Base-by-base conservation (phyloP, 345 rosid genomes). In the Erysimum cheiranthoides region DNA sequence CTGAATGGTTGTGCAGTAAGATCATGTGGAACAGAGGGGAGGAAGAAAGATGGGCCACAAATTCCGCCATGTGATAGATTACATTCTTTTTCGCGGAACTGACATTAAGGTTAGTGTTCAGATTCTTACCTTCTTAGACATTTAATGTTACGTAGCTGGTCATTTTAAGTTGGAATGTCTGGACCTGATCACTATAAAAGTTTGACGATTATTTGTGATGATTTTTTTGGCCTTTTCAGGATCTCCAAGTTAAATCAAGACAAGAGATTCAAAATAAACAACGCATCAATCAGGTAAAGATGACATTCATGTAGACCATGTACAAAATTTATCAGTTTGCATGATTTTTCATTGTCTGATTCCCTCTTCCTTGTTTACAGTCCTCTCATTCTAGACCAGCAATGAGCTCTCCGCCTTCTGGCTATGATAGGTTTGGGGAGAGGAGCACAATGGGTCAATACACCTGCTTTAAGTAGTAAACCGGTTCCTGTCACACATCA, bases 211-310 rank as follows among this genome's bases (percentile, higher is more conserved):
- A 14, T 10, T 14, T 53, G 8, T 63, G 54, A 30, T 62, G 21
- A 65, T 4, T 43, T 14, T 13, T 46, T 56, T 38, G 66, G 38
- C 32, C 75, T 66, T 77, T 73, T 38, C 89, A 93, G 98, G 98
- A 93, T 74, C 85, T 93, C 57, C 93, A 91, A 82, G 96, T 93
- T 59, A 93, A 89, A 63, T 73, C 93, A 39, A 71, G 8, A 51
- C 64, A 51, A 25, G 81, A 59, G 31, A 71, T 49, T 72, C 77
- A 60, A 66, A 73, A 45, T 50, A 73, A 50, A 60, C 47, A 72
- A 25, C 18, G 11, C 38, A 43, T 52, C 34, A 51, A 25, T 59
- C 77, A 66, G 73, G 81, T 72, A 67, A 59, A 51, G 25, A 21
- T 21, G 1, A 34, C 6, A 32, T 65, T 71, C 56, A 71, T 50